Evolutionary conservation across 352 stramenopile species (phyloP), one percentile per base, ranked within the genome.

Genomic region (Proteromonas lacertae): DNA sequence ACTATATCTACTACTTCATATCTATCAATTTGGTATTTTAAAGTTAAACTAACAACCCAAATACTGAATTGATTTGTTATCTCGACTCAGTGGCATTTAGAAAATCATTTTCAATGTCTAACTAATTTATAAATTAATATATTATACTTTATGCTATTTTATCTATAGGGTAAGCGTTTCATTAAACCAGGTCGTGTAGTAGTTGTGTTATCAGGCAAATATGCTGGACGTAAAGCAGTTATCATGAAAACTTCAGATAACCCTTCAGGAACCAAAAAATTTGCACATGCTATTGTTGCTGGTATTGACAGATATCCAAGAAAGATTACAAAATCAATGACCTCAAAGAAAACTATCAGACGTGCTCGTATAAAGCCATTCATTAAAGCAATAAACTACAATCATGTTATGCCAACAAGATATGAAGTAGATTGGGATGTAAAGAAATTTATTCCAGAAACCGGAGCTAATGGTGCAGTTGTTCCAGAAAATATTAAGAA

Each of bases 301-400:
- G 79, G 82, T 45, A 80, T 94, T 53, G 69, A 86, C 56, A 67
- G 72, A 39, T 77, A 78, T 53, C 79, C 83, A 33, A 71, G 77
- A 48, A 92, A 94, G 68, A 73, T 97, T 45, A 95, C 81, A 29
- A 75, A 75, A 48, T 51, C 62, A 33, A 96, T 96, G 86, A 60
- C 44, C 37, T 75, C 80, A 50, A 56, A 50, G 7, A 95, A 93
- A 69, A 64, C 93, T 31, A 69, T 80, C 51, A 92, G 94, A 66
- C 61, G 75, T 54, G 78, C 69, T 19, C 91, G 90, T 60, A 69
- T 96, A 41, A 94, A 94, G 64, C 82, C 83, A 32, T 97, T 97
- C 57, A 64, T 97, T 36, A 97, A 96, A 65, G 90, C 86, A 62
- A 66, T 97, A 47, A 97, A 97, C 69, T 88, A 90, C 57, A 91